These are phyloP conservation scores for Fomitopsis schrenkii DNA, from an alignment of 1,284 basidiomycete species.

Conservation along the genomic window DNA sequence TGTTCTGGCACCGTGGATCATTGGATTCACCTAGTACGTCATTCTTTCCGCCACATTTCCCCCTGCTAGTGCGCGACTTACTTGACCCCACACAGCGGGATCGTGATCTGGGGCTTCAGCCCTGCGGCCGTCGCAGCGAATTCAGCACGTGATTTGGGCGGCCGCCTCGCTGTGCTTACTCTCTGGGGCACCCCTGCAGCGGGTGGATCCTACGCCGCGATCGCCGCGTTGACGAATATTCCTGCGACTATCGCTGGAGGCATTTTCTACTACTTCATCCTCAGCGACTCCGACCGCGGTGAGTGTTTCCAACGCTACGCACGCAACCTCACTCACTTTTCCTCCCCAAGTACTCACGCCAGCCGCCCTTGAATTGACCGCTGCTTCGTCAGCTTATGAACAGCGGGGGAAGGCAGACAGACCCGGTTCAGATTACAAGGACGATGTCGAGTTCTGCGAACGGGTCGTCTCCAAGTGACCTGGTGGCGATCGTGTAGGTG, in stretches of 20 bases:
- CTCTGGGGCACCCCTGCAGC: constrained; percentile 53
- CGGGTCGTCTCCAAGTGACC: not conserved
- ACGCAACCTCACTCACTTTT: not conserved
- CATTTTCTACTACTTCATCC: constrained; percentile 49
- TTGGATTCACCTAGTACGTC: constrained; percentile 54
- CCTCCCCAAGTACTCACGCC: not conserved
- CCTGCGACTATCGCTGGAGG: constrained; percentile 53
- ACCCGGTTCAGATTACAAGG: not conserved
- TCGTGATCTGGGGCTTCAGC: constrained; percentile 57
- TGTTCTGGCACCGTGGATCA: constrained; percentile 44
- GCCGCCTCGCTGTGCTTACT: constrained; percentile 50
- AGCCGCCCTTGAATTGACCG: not conserved
- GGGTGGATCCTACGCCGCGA: constrained; percentile 58
- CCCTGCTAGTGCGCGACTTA: not conserved
- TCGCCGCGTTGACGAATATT: constrained; percentile 64
- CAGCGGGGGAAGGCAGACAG: not conserved
- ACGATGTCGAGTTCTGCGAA: not conserved
- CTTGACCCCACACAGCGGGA: constrained; percentile 33
- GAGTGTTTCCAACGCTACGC: not conserved
- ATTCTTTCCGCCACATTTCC: not conserved
- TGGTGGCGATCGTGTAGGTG: not conserved
- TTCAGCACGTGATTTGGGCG: constrained; percentile 65
- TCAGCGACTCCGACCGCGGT: constrained; percentile 54
- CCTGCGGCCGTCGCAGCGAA: constrained; percentile 54
- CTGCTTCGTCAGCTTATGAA: constrained; percentile 1